These are phyloP conservation scores for Trichoderma lentiforme DNA, from an alignment of 2,329 filamentous ascomycete species.

Conservation along the genomic window DNA sequence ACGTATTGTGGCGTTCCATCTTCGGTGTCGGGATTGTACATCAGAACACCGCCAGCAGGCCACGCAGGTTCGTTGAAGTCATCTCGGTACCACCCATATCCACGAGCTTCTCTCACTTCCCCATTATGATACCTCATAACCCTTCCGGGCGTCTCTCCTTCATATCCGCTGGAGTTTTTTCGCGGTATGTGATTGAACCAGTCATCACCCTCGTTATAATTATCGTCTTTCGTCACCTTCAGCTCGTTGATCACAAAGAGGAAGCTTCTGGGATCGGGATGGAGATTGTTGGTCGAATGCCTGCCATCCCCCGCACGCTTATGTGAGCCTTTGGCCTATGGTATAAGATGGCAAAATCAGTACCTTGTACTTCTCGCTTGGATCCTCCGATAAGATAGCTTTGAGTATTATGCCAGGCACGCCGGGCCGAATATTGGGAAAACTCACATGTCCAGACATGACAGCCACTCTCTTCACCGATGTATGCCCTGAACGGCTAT, in stretches of 20 bases:
- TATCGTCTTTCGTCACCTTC: neutral
- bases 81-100: slow-evolving; percentile 25
- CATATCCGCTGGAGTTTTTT: slow-evolving; percentile 23
- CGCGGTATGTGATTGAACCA: slow-evolving; percentile 36
- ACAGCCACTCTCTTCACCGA: neutral
- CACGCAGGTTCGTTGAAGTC: neutral
- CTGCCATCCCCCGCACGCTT: neutral
- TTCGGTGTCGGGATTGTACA: neutral
- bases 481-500: neutral
- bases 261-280: slow-evolving; percentile 28
- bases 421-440: neutral
- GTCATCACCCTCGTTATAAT: slow-evolving; percentile 21
- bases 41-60: neutral
- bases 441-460: neutral
- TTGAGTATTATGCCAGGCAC: neutral
- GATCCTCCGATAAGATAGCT: neutral
- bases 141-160: slow-evolving; percentile 27
- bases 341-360: neutral
- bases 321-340: neutral
- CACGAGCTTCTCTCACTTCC: slow-evolving; percentile 24
- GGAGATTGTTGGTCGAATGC: neutral
- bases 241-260: slow-evolving; percentile 41
- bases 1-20: no score
- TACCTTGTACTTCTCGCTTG: neutral
- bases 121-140: slow-evolving; percentile 39